Percentiles rank a stretch among this genome's conserved stretches.
phyloP scores from a whole-genome alignment of 768 basidiomycete species.

The Leucogyrophana mollusca region DNA sequence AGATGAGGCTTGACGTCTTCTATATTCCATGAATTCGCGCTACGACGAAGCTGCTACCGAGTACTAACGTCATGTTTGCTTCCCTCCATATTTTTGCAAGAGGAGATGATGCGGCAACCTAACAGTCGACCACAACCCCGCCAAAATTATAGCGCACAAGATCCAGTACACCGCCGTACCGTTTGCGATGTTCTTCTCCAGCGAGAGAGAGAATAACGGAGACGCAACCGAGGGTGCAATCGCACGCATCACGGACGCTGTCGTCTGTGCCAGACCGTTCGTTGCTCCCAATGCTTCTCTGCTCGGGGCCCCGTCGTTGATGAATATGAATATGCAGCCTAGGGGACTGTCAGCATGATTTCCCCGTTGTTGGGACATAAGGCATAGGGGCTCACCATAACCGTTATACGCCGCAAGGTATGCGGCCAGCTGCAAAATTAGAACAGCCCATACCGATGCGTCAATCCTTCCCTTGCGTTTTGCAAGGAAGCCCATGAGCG shows the following conservation, averaged over 20 bases:
- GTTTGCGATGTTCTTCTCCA: slow-evolving; percentile 21
- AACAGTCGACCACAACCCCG: too few relatives aligned
- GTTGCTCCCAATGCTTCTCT: slow-evolving; percentile 20
- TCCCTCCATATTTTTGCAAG: too few relatives aligned
- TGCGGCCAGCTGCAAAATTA: background rate
- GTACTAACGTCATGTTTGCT: too few relatives aligned
- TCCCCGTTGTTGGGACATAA: too few relatives aligned
- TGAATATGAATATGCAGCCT: slow-evolving; percentile 8
- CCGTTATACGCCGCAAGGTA: slow-evolving; percentile 1
- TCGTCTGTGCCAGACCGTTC: slow-evolving; percentile 29
- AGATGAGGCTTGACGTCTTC: too few relatives aligned
- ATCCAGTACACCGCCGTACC: slow-evolving; percentile 34
- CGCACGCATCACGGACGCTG: slow-evolving; percentile 16
- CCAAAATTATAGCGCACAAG: slow-evolving; percentile 8
- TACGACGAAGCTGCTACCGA: too few relatives aligned
- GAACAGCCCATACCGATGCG: slow-evolving; percentile 3
- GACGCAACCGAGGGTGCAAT: slow-evolving; percentile 20
- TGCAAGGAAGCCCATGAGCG: slow-evolving; percentile 7
- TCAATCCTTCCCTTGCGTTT: slow-evolving; percentile 4
- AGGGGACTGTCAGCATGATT: background rate
- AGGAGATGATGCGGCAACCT: too few relatives aligned
- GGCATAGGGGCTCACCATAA: slow-evolving; percentile 1
- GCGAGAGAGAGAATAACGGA: slow-evolving; percentile 24
- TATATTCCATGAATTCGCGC: too few relatives aligned
- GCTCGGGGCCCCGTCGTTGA: slow-evolving; percentile 8